Conservation (phyloP, 495 filamentous ascomycete genomes). For the Chaetomium tenue region DNA sequence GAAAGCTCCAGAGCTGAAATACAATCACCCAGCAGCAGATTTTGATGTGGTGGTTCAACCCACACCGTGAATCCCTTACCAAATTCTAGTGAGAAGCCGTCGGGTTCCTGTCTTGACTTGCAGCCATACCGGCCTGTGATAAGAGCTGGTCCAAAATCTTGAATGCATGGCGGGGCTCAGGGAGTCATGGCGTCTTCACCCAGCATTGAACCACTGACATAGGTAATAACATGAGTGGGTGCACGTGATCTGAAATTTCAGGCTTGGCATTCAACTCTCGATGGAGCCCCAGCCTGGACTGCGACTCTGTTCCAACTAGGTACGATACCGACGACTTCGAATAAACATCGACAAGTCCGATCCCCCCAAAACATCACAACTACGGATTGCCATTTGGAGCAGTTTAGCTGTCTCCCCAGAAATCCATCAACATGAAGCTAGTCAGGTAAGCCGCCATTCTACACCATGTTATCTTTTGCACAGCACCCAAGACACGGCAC, state of each 20-base stretch:
- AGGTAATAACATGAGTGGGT: too few relatives aligned
- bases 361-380: conserved; percentile 1
- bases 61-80: background rate
- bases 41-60: conserved; percentile 1
- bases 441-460: conserved; percentile 71
- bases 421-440: conserved; percentile 80
- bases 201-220: too few relatives aligned
- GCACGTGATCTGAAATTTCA: conserved; percentile 21
- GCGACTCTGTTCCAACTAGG: background rate
- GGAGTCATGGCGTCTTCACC: too few relatives aligned
- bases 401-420: conserved; percentile 12
- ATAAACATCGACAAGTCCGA: conserved; percentile 4
- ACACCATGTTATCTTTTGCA: background rate
- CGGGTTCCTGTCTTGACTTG: too few relatives aligned
- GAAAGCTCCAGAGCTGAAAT: background rate
- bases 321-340: conserved; percentile 1
- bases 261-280: background rate
- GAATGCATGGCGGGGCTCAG: too few relatives aligned
- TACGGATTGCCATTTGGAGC: conserved; percentile 15
- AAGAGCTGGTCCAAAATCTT: too few relatives aligned
- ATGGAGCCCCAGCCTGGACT: conserved; percentile 4
- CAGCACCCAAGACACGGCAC: background rate
- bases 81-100: too few relatives aligned
- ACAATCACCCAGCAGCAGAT: background rate
- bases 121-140: too few relatives aligned